Evolutionary conservation across 2,329 filamentous ascomycete species (phyloP).

Genomic region (Fusarium pseudoanthophilum): DNA sequence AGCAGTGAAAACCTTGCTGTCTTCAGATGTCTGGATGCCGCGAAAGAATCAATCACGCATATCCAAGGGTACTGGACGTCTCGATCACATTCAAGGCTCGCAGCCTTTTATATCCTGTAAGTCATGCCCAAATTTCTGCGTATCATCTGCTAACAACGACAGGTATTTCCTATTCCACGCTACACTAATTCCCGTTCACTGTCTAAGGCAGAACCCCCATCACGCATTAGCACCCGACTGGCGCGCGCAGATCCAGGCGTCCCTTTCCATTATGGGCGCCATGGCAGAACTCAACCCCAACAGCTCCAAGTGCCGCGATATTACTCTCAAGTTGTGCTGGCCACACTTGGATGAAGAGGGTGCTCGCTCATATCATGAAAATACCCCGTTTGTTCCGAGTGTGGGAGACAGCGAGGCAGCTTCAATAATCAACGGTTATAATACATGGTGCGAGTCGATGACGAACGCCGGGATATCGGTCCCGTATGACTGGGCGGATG

Average conservation of each 20-base stretch:
- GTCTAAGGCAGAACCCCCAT: slow-evolving; percentile 18
- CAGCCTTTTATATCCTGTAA: slow-evolving; percentile 29
- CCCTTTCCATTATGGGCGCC: slow-evolving; percentile 25
- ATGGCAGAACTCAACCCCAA: slow-evolving; percentile 36
- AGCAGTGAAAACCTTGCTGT: slow-evolving; percentile 27
- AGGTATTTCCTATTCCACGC: slow-evolving; percentile 31
- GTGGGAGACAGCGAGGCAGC: slow-evolving; percentile 29
- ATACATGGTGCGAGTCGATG: slow-evolving; percentile 36
- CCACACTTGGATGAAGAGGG: slow-evolving; percentile 25
- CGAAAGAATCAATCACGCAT: slow-evolving; percentile 18
- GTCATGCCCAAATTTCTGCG: rapidly evolving
- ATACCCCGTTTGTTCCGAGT: slow-evolving; percentile 10
- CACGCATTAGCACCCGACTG: slow-evolving; percentile 21
- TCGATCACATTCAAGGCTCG: slow-evolving; percentile 20
- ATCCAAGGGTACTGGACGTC: slow-evolving; percentile 26
- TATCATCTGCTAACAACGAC: neutral
- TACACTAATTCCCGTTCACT: slow-evolving; percentile 29
- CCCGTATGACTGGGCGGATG: slow-evolving; percentile 32
- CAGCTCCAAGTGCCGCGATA: slow-evolving; percentile 36
- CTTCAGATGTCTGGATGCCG: slow-evolving; percentile 22
- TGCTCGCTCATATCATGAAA: slow-evolving; percentile 12
- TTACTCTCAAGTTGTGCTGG: slow-evolving; percentile 36
- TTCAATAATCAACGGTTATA: slow-evolving; percentile 32
- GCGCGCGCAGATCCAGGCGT: slow-evolving; percentile 32
- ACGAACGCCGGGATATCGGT: slow-evolving; percentile 15